These are phyloP conservation scores for Crithidia expoeki DNA, from an alignment of 208 protist species.

Conservation along the genomic window DNA sequence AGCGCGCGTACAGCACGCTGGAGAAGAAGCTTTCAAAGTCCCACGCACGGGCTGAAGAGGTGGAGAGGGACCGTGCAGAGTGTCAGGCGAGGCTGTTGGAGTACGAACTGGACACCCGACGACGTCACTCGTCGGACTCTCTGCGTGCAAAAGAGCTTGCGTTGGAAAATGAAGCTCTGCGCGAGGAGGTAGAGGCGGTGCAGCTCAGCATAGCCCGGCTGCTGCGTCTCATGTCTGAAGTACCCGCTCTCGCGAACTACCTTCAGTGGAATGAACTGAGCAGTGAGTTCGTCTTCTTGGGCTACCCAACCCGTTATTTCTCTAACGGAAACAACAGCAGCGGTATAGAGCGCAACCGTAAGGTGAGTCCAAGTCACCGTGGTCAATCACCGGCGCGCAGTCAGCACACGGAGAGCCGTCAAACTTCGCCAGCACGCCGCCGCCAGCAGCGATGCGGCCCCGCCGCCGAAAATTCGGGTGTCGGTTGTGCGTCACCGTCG, in stretches of 20 bases:
- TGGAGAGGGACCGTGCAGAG: conserved; percentile 33
- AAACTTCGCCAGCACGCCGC: conserved; percentile 21
- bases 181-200: conserved; percentile 59
- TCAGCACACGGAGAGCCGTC: conserved; percentile 3
- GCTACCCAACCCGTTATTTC: conserved; percentile 66
- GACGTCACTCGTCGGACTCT: conserved; percentile 21
- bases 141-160: conserved; percentile 25
- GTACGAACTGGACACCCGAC: conserved; percentile 29
- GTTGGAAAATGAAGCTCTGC: conserved; percentile 41
- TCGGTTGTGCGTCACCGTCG: neutral
- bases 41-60: conserved; percentile 32
- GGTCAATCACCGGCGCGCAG: neutral
- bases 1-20: conserved; percentile 25
- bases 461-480: too few species aligned
- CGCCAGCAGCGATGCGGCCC: neutral
- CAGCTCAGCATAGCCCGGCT: conserved; percentile 77
- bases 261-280: conserved; percentile 57
- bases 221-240: conserved; percentile 69
- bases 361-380: conserved; percentile 1
- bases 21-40: conserved; percentile 36
- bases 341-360: neutral
- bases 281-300: conserved; percentile 74
- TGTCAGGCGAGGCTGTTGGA: conserved; percentile 39
- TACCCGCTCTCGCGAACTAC: conserved; percentile 70
- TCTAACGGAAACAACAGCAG: conserved; percentile 1